These are phyloP conservation scores for Tagetes erecta DNA, from an alignment of 129 eudicot genomes.

Conservation along the genomic window DNA sequence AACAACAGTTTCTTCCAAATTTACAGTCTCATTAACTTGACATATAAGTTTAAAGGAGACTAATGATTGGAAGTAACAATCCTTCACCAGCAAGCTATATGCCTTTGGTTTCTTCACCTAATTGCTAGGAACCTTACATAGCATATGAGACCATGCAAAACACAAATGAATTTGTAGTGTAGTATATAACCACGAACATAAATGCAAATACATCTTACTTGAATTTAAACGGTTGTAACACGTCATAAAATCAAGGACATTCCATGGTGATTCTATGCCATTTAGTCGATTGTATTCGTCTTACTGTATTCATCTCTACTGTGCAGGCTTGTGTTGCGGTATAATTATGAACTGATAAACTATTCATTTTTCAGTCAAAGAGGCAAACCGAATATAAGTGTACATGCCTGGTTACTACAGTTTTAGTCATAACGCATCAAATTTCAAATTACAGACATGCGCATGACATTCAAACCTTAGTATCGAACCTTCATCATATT, in stretches of 20 bases:
- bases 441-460: too few relatives aligned
- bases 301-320: too few relatives aligned
- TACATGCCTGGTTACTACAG: too few relatives aligned
- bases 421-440: too few relatives aligned
- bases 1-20: constrained; percentile 26
- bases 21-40: constrained; percentile 4
- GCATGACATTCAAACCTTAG: too few relatives aligned
- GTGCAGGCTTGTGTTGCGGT: too few relatives aligned
- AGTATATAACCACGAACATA: background rate
- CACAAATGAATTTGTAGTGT: background rate
- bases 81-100: constrained; percentile 6
- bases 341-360: too few relatives aligned
- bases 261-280: background rate
- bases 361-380: too few relatives aligned
- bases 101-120: constrained; percentile 6
- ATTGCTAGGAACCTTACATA: background rate
- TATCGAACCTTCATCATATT: too few relatives aligned
- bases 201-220: background rate
- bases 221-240: background rate
- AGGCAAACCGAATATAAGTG: too few relatives aligned
- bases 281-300: too few relatives aligned
- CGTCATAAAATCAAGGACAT: background rate
- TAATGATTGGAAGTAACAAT: too few relatives aligned
- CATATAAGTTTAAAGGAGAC: background rate
- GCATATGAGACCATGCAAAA: background rate